Evolutionary conservation across 2,329 filamentous ascomycete genomes (phyloP), one percentile per base, ranked within the genome.

Genomic region (Pseudogymnoascus sp.): DNA sequence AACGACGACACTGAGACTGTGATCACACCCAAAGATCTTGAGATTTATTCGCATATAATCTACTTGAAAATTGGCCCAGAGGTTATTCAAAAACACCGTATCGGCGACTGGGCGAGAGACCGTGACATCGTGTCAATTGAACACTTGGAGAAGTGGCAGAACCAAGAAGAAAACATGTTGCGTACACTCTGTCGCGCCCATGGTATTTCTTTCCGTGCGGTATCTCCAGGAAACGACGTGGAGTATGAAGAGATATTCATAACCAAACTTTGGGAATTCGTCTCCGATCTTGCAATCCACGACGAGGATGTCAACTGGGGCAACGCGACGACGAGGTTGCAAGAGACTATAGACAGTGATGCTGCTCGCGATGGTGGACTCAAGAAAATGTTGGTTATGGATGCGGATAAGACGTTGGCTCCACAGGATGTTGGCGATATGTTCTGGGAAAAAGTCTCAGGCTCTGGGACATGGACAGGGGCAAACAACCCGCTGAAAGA

Each of bases 361-460:
- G 57, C 54, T 1, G 7, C 35, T 59, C 4, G 12, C 35, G 7
- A 37, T n/a, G 11, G 57, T 16, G 2, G 39, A 60, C 6, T 76
- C 7, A 66, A 80, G 47, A 82, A 75, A 0, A 70, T 82, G 50
- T 58, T 87, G 14, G 77, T 86, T 0, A 54, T 88, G 2, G 85
- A 88, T 63, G 84, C 72, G 0, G 84, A 87, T 68, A 80, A 72
- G 64, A 87, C 83, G 0, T 69, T 88, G 60, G 70, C 76, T 4
- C 61, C 76, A 1, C 64, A 76, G 11, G 84, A 87, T 63, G 79
- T 78, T 4, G 78, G 80, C 0, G 60, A 37, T 0, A 38, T 82
- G 60, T 85, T 85, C 69, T 86, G 79, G 81, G 63, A 74, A 16
- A 67, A 37, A 6, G 35, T 67, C 12, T 58, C 61, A 14, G 54